These are phyloP conservation scores for Lachnellula subtilissima DNA, from an alignment of 2,329 filamentous ascomycete genomes.

Conservation along the genomic window DNA sequence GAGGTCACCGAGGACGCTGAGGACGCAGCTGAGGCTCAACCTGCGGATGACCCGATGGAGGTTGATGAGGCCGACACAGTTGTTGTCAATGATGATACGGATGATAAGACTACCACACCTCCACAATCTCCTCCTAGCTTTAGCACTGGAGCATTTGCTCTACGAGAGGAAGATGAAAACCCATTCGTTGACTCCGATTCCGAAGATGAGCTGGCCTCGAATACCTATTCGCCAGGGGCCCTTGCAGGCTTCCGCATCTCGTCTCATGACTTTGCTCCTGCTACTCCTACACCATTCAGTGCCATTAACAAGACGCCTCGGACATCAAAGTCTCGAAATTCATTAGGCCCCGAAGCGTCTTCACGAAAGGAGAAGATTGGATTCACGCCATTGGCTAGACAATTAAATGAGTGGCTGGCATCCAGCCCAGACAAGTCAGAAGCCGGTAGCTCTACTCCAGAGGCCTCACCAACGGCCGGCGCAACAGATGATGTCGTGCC, in stretches of 20 bases:
- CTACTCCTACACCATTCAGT: constrained; percentile 39
- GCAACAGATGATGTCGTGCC: neutral
- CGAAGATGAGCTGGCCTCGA: constrained; percentile 46
- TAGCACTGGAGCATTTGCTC: constrained; percentile 32
- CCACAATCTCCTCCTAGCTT: constrained; percentile 19
- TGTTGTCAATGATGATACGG: constrained; percentile 10
- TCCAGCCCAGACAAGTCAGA: constrained; percentile 48
- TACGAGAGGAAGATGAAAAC: constrained; percentile 45
- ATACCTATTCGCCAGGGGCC: constrained; percentile 23
- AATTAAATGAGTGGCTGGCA: constrained; percentile 59
- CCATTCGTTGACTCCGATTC: constrained; percentile 47
- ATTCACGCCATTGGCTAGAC: constrained; percentile 59
- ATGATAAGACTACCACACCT: constrained; percentile 13
- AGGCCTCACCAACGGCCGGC: constrained; percentile 13
- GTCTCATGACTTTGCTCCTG: constrained; percentile 31
- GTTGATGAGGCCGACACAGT: neutral
- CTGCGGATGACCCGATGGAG: constrained; percentile 9
- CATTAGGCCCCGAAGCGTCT: constrained; percentile 5
- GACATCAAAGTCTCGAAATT: constrained; percentile 14
- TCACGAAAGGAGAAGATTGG: constrained; percentile 37
- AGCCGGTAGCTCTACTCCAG: neutral
- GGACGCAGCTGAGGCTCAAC: constrained; percentile 4
- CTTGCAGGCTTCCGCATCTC: constrained; percentile 26
- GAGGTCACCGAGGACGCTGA: constrained; percentile 19
- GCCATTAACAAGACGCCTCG: constrained; percentile 21